Evolutionary conservation across 2,329 filamentous ascomycete species (phyloP).

Genomic region (Aspergillus texensis): DNA sequence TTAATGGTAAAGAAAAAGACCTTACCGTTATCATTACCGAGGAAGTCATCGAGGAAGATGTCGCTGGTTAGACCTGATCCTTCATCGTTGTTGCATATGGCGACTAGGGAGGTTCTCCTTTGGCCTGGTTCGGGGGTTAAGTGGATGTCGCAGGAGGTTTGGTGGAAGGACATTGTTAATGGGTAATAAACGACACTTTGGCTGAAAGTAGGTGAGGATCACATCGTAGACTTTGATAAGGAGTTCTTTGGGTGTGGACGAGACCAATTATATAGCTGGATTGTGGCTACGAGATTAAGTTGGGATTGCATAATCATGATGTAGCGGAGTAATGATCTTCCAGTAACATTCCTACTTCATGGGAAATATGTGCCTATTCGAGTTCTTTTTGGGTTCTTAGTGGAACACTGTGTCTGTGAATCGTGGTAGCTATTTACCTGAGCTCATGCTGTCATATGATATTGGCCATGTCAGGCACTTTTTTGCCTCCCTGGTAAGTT

Average conservation of each 20-base stretch:
- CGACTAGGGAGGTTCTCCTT: slow-evolving; percentile 11
- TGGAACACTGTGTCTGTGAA: too few relatives aligned
- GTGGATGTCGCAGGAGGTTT: slow-evolving; percentile 21
- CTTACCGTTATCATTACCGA: slow-evolving; percentile 21
- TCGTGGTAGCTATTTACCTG: too few relatives aligned
- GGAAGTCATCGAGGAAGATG: slow-evolving; percentile 16
- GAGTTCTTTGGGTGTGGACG: background rate
- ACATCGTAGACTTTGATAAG: background rate
- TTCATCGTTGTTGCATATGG: slow-evolving; percentile 25
- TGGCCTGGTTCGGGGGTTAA: slow-evolving; percentile 2
- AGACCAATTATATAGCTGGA: background rate
- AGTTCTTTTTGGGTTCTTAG: background rate
- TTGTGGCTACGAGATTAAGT: background rate
- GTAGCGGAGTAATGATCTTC: background rate
- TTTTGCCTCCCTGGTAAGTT: too few relatives aligned
- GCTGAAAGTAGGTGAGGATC: too few relatives aligned
- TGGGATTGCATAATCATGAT: background rate
- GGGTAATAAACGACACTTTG: background rate
- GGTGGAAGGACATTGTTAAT: slow-evolving; percentile 19
- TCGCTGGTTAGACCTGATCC: slow-evolving; percentile 18
- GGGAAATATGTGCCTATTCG: background rate
- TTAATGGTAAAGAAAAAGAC: too few relatives aligned
- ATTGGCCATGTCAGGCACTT: background rate
- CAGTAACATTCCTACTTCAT: background rate
- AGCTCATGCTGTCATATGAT: background rate